phyloP scores from a whole-genome alignment of 2,329 filamentous ascomycete genomes.

The Cladosporium sp. region DNA sequence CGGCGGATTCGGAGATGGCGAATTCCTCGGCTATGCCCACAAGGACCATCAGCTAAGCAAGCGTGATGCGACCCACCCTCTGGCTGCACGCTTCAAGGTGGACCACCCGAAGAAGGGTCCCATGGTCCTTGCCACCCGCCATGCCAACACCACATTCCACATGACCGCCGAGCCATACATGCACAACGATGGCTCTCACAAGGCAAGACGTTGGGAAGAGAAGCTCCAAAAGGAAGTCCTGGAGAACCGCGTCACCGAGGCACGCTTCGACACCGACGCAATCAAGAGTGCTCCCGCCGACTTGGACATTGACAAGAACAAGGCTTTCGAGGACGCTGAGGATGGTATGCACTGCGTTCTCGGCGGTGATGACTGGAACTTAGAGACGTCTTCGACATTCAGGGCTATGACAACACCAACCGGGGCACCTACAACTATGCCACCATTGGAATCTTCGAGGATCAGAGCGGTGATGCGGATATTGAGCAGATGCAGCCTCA shows the following conservation, averaged over 20 bases:
- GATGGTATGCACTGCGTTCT: neutral
- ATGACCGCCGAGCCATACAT: neutral
- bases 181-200: neutral
- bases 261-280: neutral
- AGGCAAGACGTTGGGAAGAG: neutral
- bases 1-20: neutral
- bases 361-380: slow-evolving; percentile 2
- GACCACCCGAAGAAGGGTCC: neutral
- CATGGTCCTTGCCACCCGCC: neutral
- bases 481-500: neutral
- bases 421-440: slow-evolving; percentile 14
- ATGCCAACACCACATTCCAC: neutral
- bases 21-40: neutral
- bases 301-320: neutral
- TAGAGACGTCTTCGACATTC: slow-evolving; percentile 17
- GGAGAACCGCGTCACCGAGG: neutral
- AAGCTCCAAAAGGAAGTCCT: neutral
- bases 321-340: neutral
- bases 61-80: neutral
- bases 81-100: neutral
- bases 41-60: neutral
- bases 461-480: neutral
- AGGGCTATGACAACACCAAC: slow-evolving; percentile 14
- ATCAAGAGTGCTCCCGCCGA: neutral
- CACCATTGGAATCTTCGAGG: slow-evolving; percentile 14